Evolutionary conservation across 1,284 basidiomycete genomes (phyloP).

Genomic region (Heterobasidion irregulare): DNA sequence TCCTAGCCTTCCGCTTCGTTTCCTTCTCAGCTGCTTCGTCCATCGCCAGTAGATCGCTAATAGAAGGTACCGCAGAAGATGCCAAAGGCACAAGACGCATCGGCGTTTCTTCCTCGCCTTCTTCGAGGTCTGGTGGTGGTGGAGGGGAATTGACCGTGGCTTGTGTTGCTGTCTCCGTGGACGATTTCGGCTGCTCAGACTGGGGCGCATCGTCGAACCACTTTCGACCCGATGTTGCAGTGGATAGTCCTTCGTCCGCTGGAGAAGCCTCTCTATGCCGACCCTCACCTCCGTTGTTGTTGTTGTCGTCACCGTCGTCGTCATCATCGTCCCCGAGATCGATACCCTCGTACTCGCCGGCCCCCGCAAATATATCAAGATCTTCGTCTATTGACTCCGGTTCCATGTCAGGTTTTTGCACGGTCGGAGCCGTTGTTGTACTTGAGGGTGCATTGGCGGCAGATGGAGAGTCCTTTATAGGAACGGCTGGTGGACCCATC

Average conservation of each 20-base stretch:
- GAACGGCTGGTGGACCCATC: not conserved
- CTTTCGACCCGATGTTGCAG: not conserved
- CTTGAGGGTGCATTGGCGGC: no score
- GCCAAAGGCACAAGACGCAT: constrained; percentile 60
- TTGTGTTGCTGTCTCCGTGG: constrained; percentile 4
- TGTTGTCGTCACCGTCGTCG: constrained; percentile 35
- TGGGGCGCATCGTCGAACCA: constrained; percentile 15
- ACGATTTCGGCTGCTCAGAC: constrained; percentile 6
- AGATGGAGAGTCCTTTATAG: constrained; percentile 19
- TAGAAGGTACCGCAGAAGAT: constrained; percentile 72
- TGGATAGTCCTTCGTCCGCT: not conserved
- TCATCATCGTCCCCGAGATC: constrained; percentile 52
- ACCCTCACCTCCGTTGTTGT: not conserved
- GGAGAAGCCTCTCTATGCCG: not conserved
- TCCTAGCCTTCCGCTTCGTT: constrained; percentile 59
- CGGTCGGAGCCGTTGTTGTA: no score
- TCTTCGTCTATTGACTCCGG: constrained; percentile 38
- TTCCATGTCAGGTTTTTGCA: constrained; percentile 14
- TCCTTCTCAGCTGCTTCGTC: constrained; percentile 57
- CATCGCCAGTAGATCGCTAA: constrained; percentile 72
- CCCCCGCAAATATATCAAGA: constrained; percentile 80
- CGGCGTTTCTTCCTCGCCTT: constrained; percentile 28
- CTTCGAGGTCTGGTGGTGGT: constrained; percentile 14
- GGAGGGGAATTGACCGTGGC: constrained; percentile 11
- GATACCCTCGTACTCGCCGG: constrained; percentile 75